A percentile compares a stretch with the other conserved stretches of the same genome.
Evolutionary conservation across 2,329 filamentous ascomycete species (phyloP).

Genomic region (Colletotrichum sp.): DNA sequence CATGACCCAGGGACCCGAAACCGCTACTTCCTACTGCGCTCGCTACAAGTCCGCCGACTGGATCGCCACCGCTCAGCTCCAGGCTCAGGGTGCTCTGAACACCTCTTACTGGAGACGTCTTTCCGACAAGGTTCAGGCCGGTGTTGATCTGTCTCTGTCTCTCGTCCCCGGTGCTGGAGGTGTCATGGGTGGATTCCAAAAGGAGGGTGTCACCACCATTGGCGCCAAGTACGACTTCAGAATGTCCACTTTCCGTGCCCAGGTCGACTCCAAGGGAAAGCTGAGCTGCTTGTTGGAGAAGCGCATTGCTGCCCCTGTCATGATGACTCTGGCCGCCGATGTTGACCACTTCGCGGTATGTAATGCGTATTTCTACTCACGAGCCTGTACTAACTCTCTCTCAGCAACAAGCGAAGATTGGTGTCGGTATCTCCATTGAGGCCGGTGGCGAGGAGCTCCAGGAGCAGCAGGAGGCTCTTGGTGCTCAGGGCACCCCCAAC

Average conservation of each 20-base stretch:
- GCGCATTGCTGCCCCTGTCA: slow-evolving; percentile 89
- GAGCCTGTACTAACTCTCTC: slow-evolving; percentile 29
- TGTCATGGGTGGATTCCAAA: slow-evolving; percentile 79
- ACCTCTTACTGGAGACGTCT: slow-evolving; percentile 93
- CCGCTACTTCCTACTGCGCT: slow-evolving; percentile 86
- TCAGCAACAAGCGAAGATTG: slow-evolving; percentile 94
- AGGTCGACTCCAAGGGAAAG: slow-evolving; percentile 95
- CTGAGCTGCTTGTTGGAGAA: slow-evolving; percentile 93
- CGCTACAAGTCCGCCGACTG: slow-evolving; percentile 92
- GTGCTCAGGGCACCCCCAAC: slow-evolving; percentile 58
- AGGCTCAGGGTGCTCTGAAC: slow-evolving; percentile 81
- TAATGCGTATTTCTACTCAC: slow-evolving; percentile 22
- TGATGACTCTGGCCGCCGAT: slow-evolving; percentile 93
- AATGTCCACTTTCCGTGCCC: slow-evolving; percentile 92
- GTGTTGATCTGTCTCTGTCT: slow-evolving; percentile 91
- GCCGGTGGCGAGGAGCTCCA: slow-evolving; percentile 83
- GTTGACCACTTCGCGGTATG: slow-evolving; percentile 95
- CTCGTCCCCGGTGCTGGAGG: slow-evolving; percentile 70
- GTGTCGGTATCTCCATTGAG: slow-evolving; percentile 92
- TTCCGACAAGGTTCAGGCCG: slow-evolving; percentile 94
- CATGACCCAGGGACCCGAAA: slow-evolving; percentile 86
- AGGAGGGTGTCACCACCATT: slow-evolving; percentile 89
- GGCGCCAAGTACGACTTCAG: slow-evolving; percentile 97
- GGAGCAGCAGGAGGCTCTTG: slow-evolving; percentile 75
- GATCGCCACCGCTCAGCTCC: slow-evolving; percentile 89